A percentile compares a stretch with the other conserved stretches of the same genome.
Evolutionary conservation across 75 land plant species (phyloP).

Genomic region (Cryptomeria japonica): DNA sequence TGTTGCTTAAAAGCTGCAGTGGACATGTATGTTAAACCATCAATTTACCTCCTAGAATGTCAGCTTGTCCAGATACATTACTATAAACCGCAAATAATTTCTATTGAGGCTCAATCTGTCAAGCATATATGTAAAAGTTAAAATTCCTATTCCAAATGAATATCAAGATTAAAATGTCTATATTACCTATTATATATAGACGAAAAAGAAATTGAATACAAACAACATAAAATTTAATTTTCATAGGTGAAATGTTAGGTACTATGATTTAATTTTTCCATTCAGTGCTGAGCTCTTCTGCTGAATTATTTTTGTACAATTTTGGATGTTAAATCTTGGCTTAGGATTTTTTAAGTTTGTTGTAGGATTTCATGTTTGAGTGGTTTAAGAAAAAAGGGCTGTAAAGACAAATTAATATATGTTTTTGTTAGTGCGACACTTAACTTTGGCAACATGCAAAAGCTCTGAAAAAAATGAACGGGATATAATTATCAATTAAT

Average conservation of each 20-base stretch:
- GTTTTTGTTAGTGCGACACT: no score
- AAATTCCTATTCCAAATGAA: background rate
- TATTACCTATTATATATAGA: background rate
- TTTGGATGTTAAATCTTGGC: no score
- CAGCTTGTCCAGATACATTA: slow-evolving; percentile 93
- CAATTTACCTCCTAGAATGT: slow-evolving; percentile 82
- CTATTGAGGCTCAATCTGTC: slow-evolving; percentile 90
- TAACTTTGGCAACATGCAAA: no score
- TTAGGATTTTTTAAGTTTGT: no score
- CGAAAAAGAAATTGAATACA: background rate
- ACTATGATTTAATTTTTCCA: background rate
- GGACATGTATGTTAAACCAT: background rate
- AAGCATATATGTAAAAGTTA: background rate
- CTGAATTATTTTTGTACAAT: no score
- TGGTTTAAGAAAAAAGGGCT: no score
- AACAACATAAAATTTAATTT: background rate
- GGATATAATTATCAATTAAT: no score
- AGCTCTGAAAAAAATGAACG: no score
- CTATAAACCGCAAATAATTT: slow-evolving; percentile 85
- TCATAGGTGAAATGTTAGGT: background rate
- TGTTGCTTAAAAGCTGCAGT: background rate
- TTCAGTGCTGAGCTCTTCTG: no score
- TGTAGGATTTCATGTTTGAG: no score
- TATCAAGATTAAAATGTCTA: background rate
- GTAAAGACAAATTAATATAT: no score